Evolutionary conservation across 805 yeast species (phyloP).

Genomic region (Cephaloascus fragrans): DNA sequence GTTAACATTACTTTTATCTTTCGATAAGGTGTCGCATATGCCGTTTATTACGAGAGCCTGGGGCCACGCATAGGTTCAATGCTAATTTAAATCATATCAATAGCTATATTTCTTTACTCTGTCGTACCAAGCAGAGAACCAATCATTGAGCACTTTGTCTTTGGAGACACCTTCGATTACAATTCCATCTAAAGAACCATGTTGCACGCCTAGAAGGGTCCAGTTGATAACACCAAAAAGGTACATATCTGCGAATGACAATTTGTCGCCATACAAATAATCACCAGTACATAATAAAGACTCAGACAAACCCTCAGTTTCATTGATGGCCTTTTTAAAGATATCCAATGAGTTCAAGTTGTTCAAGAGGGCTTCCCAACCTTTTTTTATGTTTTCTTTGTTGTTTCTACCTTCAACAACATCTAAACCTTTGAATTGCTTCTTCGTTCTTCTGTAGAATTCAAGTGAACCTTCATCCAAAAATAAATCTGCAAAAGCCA

Average conservation of each 20-base stretch:
- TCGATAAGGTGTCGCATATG: too few relatives aligned
- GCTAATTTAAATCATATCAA: too few relatives aligned
- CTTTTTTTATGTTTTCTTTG: not conserved
- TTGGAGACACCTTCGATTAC: not conserved
- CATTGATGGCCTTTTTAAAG: not conserved
- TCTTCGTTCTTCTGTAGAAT: not conserved
- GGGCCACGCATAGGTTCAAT: too few relatives aligned
- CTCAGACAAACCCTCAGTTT: not conserved
- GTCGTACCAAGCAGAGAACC: not conserved
- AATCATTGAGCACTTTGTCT: not conserved
- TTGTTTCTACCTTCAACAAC: not conserved
- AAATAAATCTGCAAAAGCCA: not conserved
- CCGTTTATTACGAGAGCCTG: too few relatives aligned
- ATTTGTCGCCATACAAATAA: not conserved
- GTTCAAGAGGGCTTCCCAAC: not conserved
- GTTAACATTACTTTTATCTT: too few relatives aligned
- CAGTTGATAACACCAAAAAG: not conserved
- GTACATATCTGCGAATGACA: not conserved
- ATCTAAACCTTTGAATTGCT: not conserved
- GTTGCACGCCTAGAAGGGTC: not conserved
- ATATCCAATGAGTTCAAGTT: not conserved
- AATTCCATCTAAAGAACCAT: not conserved
- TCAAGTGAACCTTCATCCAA: not conserved
- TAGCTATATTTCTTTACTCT: not conserved
- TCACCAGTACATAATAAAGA: not conserved